These are phyloP conservation scores for Apophysomyces elegans DNA, from an alignment of 371 early-diverging fungal genomes.

Conservation along the genomic window DNA sequence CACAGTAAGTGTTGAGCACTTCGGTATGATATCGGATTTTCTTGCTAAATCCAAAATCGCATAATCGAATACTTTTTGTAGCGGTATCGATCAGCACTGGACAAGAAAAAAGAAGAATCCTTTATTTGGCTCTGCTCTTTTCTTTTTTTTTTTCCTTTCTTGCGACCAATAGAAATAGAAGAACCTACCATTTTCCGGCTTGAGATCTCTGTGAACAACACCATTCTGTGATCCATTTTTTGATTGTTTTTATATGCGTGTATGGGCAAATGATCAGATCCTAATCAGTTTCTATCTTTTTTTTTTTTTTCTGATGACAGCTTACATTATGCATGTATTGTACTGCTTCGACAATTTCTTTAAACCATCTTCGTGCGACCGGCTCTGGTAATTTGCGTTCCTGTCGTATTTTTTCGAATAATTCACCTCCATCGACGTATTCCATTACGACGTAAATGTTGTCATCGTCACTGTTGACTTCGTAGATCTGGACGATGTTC, in stretches of 20 bases:
- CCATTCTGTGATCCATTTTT: slow-evolving; percentile 59
- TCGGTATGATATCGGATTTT: slow-evolving; percentile 78
- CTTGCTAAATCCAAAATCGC: slow-evolving; percentile 97
- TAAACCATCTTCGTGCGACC: slow-evolving; percentile 89
- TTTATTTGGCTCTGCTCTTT: no score
- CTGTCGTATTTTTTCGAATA: slow-evolving; percentile 93
- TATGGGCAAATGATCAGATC: not conserved
- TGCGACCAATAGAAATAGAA: slow-evolving; percentile 4
- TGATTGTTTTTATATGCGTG: slow-evolving; percentile 21
- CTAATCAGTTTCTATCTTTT: no score
- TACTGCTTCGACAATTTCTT: slow-evolving; percentile 95
- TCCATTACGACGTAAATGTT: slow-evolving; percentile 95
- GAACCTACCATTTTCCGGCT: slow-evolving; percentile 77
- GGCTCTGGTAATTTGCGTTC: slow-evolving; percentile 82
- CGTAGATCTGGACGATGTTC: slow-evolving; percentile 85
- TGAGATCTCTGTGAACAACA: slow-evolving; percentile 89
- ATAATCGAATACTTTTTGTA: slow-evolving; percentile 72
- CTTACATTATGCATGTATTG: slow-evolving; percentile 84
- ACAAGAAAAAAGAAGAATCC: not conserved
- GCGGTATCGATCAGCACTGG: slow-evolving; percentile 75
- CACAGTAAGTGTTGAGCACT: slow-evolving; percentile 92
- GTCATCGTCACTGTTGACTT: slow-evolving; percentile 84
- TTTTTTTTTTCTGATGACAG: slow-evolving; percentile 22
- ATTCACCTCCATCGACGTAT: slow-evolving; percentile 94
- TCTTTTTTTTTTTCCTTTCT: no score